Evolutionary conservation across 2,329 filamentous ascomycete species (phyloP), one percentile per base, ranked within the genome.

Genomic region (Phialophora tarda): DNA sequence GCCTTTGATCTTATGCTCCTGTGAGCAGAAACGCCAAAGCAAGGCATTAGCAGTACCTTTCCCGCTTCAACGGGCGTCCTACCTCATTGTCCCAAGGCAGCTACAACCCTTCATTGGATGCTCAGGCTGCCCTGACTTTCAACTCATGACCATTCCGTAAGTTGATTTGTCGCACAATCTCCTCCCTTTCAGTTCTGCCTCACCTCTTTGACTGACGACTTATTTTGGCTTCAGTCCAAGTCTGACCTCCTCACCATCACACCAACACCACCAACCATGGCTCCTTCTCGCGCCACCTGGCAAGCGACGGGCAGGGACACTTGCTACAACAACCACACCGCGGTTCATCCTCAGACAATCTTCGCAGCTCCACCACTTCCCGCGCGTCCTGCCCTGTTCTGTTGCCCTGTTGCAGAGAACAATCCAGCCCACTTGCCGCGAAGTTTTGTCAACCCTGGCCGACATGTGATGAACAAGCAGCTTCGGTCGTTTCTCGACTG

Each of bases 401-500:
- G 68, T 30, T 70, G 68, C 41, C 60, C 68, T 3, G 68, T 70
- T 11, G 65, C 65, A 23, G 68, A 70, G 38, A 66, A 62, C 32
- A 63, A 64, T 32, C 32, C 51, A 21, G 41, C 24, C 28, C 68
- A 70, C 50, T 54, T 70, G 21, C 68, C 68, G 17, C 65, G 68
- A 44, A 66, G 63, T 41, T 70, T 70, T 30, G 63, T 70, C 60
- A 70, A 70, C 24, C 68, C 68, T 26, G 68, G 68, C 24, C 68
- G 68, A 10, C 68, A 70, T 38, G 48, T 70, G 30, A 68, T 68
- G 65, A 70, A 70, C 44, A 60, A 59, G 34, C 68, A 70, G 55
- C 63, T 70, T 32, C 65, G 63, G 53, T 58, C 65, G 7, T 70
- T 70, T 54, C 65, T 70, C 54, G 68, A 70, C 34, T 68, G 68